Percentiles rank a stretch among this genome's conserved stretches.
phyloP scores from a whole-genome alignment of 2,329 filamentous ascomycete species.

The Trichoderma harzianum region DNA sequence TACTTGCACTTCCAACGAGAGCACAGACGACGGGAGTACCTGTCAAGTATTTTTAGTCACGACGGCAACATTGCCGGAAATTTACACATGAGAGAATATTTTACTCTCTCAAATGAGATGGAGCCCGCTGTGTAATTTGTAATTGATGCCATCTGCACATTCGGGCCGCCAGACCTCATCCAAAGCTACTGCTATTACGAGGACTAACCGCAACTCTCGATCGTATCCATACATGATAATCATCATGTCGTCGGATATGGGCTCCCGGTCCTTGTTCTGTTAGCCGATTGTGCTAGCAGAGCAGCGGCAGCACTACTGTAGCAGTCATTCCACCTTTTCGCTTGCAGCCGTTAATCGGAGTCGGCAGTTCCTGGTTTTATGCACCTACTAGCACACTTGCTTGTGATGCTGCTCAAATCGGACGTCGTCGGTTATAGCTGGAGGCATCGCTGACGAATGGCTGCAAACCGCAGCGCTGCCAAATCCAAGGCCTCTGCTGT shows the following conservation, averaged over 20 bases:
- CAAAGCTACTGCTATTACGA: background rate
- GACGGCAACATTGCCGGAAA: background rate
- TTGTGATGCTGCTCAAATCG: background rate
- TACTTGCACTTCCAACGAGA: background rate
- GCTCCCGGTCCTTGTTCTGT: background rate
- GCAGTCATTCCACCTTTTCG: background rate
- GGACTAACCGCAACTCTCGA: background rate
- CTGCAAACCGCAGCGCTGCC: background rate
- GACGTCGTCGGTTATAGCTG: background rate
- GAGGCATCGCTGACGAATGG: background rate
- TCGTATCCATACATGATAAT: background rate
- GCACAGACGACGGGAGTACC: background rate
- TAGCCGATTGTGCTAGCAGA: background rate
- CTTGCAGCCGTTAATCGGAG: constrained; percentile 15
- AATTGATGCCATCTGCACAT: background rate
- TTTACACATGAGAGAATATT: background rate
- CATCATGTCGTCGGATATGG: background rate
- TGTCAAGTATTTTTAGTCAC: background rate
- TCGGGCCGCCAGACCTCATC: background rate
- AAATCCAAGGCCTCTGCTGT: background rate
- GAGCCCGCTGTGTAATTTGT: background rate
- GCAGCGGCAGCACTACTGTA: background rate
- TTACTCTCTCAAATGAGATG: background rate
- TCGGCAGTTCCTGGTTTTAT: constrained; percentile 7
- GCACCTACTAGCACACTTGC: background rate